A percentile compares a stretch with the other conserved stretches of the same genome.
These are phyloP conservation scores for Lycium ferocissimum DNA, from an alignment of 257 asterid species.

Conservation along the genomic window DNA sequence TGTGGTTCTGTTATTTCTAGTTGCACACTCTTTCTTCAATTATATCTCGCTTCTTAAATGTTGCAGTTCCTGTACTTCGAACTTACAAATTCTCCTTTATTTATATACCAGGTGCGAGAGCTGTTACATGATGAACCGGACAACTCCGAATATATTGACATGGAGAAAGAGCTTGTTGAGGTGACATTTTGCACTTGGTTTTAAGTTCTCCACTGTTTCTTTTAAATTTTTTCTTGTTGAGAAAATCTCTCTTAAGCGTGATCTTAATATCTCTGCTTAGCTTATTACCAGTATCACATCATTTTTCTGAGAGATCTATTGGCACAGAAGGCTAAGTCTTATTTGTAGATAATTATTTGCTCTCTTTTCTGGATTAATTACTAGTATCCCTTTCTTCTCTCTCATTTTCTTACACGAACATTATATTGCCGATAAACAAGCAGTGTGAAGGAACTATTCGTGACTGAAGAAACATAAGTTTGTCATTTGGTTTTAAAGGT, in stretches of 20 bases:
- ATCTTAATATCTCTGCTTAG: conserved; percentile 17
- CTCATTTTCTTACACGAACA: conserved; percentile 52
- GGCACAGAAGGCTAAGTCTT: not conserved
- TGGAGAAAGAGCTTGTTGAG: conserved; percentile 98
- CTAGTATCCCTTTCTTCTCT: conserved; percentile 32
- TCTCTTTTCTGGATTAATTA: conserved; percentile 34
- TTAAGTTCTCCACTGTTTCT: not conserved
- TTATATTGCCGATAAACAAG: conserved; percentile 59
- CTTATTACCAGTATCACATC: not conserved
- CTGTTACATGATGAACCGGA: conserved; percentile 75
- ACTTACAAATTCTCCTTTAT: conserved; percentile 4
- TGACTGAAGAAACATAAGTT: conserved; percentile 62
- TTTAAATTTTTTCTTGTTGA: not conserved
- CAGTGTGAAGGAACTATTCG: conserved; percentile 65
- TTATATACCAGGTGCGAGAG: conserved; percentile 63
- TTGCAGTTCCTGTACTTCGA: not conserved
- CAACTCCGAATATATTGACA: conserved; percentile 86
- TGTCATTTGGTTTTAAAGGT: conserved; percentile 67
- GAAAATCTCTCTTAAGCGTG: not conserved
- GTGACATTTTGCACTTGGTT: conserved; percentile 49
- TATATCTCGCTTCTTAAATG: not conserved
- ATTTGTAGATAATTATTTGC: conserved; percentile 23
- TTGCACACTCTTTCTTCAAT: not conserved
- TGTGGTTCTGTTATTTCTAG: not conserved
- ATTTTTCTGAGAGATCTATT: not conserved